Evolutionary conservation across 2,329 filamentous ascomycete species (phyloP).

Genomic region (Diaporthe sp.): DNA sequence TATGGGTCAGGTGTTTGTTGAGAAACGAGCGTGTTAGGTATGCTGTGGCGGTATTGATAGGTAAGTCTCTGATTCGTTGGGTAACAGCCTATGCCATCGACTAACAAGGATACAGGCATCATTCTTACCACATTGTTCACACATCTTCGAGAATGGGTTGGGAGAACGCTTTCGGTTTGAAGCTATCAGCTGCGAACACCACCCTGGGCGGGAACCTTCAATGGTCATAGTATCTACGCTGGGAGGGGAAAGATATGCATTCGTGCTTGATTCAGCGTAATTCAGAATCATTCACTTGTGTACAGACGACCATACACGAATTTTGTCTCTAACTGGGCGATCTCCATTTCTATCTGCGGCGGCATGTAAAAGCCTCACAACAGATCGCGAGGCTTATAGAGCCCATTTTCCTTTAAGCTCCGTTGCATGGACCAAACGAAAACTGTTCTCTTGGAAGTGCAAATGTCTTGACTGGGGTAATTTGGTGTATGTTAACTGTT

Average conservation of each 20-base stretch:
- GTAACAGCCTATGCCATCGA: no score
- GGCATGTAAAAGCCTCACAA: not conserved
- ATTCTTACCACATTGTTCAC: not conserved
- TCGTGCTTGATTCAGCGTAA: not conserved
- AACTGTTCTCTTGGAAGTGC: no score
- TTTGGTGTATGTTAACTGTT: no score
- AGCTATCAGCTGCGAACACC: not conserved
- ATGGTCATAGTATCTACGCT: not conserved
- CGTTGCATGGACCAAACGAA: no score
- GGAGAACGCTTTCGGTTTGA: not conserved
- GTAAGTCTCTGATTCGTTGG: no score
- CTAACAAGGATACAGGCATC: not conserved
- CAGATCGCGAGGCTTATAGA: not conserved
- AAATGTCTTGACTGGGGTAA: no score
- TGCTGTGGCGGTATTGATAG: no score
- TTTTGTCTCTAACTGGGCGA: not conserved
- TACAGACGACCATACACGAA: not conserved
- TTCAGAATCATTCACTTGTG: not conserved
- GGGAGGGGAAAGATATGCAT: not conserved
- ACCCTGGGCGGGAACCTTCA: no score
- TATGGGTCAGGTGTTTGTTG: no score
- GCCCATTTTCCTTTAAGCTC: no score
- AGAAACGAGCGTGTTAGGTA: no score
- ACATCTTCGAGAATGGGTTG: not conserved
- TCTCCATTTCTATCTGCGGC: not conserved